Base-by-base conservation (phyloP, 371 early-diverging fungal genomes). In the Apophysomyces ossiformis region DNA sequence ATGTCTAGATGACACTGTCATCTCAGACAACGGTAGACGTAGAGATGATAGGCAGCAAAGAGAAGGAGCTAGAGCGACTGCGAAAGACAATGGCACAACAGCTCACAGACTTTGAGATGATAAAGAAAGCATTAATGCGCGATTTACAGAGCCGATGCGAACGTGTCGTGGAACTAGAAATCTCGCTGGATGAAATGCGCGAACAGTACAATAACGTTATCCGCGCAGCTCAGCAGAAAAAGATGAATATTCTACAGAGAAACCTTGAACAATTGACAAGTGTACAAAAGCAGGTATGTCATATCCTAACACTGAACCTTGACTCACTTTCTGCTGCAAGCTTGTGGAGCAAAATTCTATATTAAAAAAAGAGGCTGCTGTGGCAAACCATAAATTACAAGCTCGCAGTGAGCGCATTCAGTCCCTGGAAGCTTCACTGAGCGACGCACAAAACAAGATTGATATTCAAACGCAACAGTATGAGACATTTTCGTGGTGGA, bases 61-160 rank as follows among this genome's bases (percentile, higher is more conserved):
- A 94, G 73, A 91, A 90, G 62, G 96, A 96, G 69, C 84, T 95
- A 75, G 93, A 94, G 56, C 78, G 87, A 61, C 91, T 96, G 84
- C 87, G 93, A 64, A 92, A 93, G 79, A 86, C 86, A 4, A 95
- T 96, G 96, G 78, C 90, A 12, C 90, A 93, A 73, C 95, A 96
- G 70, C 85, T 96, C 54, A 83, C 88, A 12, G 97, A 98, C 62
- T 97, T 95, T 81, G 97, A 97, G 69, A 87, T 91, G 61, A 95
- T 95, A 94, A 96, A 95, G 85, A 94, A 95, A 84, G 92, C 94
- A 11, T 79, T 98, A 64, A 95, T 96, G 96, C 88, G 93, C 35
- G 97, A 97, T 72, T 88, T 98, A 54, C 95, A 96, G 75, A 89
- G 90, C 79, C 91, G 96, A 46, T 96, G 97, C 83, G 96, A 97